Evolutionary conservation across 2,329 filamentous ascomycete genomes (phyloP).

Genomic region (Xylaria sp.): DNA sequence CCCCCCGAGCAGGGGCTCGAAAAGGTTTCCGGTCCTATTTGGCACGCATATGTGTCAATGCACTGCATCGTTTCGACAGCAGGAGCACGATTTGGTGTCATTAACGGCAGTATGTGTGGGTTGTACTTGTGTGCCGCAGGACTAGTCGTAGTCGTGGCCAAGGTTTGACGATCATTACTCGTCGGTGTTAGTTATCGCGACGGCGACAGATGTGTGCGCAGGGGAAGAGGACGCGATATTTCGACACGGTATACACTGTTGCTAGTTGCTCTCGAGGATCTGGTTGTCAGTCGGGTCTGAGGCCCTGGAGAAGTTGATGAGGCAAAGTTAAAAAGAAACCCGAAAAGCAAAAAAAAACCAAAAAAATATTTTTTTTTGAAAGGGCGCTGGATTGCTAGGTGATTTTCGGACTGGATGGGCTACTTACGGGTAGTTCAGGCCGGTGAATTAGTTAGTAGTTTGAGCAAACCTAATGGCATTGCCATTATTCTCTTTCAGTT

Average conservation of each 20-base stretch:
- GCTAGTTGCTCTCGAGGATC: not conserved
- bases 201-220: too few relatives aligned
- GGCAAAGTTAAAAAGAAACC: conserved; percentile 8
- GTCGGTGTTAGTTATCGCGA: conserved; percentile 1
- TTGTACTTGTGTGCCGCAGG: conserved; percentile 7
- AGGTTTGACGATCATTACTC: conserved; percentile 2
- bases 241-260: not conserved
- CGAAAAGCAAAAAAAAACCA: conserved; percentile 17
- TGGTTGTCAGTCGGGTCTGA: not conserved
- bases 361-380: conserved; percentile 23
- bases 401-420: conserved; percentile 24
- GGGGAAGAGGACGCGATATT: not conserved
- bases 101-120: conserved; percentile 11
- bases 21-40: conserved; percentile 9
- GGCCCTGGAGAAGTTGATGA: not conserved
- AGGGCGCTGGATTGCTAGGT: conserved; percentile 27
- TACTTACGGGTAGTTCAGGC: conserved; percentile 9
- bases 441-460: conserved; percentile 29
- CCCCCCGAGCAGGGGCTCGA: not conserved
- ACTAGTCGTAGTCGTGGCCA: not conserved
- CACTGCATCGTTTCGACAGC: conserved; percentile 33
- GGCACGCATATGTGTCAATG: conserved; percentile 18
- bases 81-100: conserved; percentile 27
- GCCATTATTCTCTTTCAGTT: conserved; percentile 25
- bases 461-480: conserved; percentile 26